Base-by-base conservation (phyloP, 1,284 basidiomycete species). In the Cystobasidiaceae sp. region DNA sequence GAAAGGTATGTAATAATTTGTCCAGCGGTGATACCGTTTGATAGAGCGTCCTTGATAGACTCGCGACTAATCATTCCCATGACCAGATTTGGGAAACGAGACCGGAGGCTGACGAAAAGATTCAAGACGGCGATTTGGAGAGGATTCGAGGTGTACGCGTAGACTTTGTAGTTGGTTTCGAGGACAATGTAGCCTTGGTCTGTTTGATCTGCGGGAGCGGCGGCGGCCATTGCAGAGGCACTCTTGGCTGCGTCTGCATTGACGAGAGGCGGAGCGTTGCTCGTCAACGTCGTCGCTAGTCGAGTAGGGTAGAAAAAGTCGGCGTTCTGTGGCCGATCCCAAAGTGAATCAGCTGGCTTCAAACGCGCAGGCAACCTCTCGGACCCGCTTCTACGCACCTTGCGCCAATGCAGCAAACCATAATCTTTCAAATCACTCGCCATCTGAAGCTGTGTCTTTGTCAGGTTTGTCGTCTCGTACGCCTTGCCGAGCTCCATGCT, bases 141-240 rank as follows among this genome's bases (percentile, higher is more conserved):
- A 30, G 93, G 89, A 77, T 97, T 98, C 70, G 90, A 88, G 39
- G 96, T 99, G 77, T 99, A 98, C 0, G 96, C 96, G 77, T 98
- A 99, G 65, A 98, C 80, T 69, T 93, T 88, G 79, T 97, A 98
- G 79, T 98, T 98, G 23, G 96, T 98, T 80, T 99, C 96, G 37
- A 99, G 82, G 71, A 98, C 88, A 71, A 98, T 87, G 79, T 97
- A 98, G 3, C 91, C 90, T 34, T 71, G 68, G 76, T 93, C 88
- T 8, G 59, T 33, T 13, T 50, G 17, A 2, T 33, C 28, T 8
- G 51, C 44, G 15, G 46, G 11, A 21, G 34, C 46, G 23, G 32
- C 44, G 21, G 28, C 52, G 2, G 61, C 43, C 8, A 52, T 41
- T 15, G 21, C 37, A 25, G 56, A 41, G 19, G 57, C 13, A 81